Evolutionary conservation across 306 rosid species (phyloP), one percentile per base, ranked within the genome.

Genomic region (Acacia melanoxylon): DNA sequence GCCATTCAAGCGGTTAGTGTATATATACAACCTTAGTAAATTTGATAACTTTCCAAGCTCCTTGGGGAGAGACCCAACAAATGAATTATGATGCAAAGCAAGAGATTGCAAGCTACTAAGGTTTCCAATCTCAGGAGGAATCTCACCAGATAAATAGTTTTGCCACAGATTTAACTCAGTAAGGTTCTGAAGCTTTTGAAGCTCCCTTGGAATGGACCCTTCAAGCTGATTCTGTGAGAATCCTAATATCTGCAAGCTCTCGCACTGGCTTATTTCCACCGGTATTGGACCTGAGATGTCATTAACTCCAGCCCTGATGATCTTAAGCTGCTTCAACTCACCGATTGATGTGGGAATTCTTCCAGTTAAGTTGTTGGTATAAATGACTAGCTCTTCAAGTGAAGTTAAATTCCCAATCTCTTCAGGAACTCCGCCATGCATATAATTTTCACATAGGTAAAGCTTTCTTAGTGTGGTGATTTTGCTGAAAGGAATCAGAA

Each of bases 81-180:
- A 83, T 71, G 80, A 84, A 80, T 92, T 92, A 44, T 80, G 69
- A 82, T 92, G 91, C 89, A 92, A 78, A 59, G 97, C 97, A 76
- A 92, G 87, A 78, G 91, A 75, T 48, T 88, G 88, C 74, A 92
- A 86, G 78, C 86, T 88, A 29, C 89, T 87, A 54, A 90, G 48
- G 69, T 89, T 89, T 42, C 97, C 93, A 77, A 90, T 85, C 89
- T 92, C 94, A 42, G 86, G 86, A 86, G 94, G 97, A 79, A 92
- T 82, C 74, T 61, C 86, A 33, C 97, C 97, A 8, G 89, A 86
- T 29, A 92, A 80, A 69, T 52, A 62, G 81, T 92, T 92, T 82
- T 92, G 91, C 93, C 92, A 92, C 2, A 92, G 86, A 80, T 90
- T 87, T 83, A 92, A 85, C 35, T 73, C 88, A 48, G 92, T 85